Conservation (phyloP, 2,329 filamentous ascomycete genomes). For the Nothomitra cinnamomea region DNA sequence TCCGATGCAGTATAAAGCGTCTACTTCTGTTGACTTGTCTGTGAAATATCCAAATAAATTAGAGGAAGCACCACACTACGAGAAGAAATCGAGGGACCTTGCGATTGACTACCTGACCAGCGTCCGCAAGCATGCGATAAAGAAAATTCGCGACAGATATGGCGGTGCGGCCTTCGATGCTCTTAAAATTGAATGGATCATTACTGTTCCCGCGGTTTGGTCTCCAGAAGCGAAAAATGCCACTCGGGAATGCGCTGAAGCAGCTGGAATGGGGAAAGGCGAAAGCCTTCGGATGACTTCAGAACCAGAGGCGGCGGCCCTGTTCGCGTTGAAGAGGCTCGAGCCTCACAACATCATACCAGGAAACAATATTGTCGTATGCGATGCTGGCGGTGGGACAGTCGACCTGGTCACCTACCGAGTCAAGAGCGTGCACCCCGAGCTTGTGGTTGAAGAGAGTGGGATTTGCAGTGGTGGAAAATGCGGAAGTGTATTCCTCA, state of each 20-base stretch:
- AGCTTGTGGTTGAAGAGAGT: conserved; percentile 31
- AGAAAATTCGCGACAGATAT: conserved; percentile 26
- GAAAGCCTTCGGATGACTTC: conserved; percentile 29
- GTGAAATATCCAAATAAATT: neutral
- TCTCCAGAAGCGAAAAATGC: conserved; percentile 33
- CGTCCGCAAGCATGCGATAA: conserved; percentile 31
- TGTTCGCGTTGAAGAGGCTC: conserved; percentile 30
- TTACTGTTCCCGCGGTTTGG: conserved; percentile 44
- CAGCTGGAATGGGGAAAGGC: neutral
- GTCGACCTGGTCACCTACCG: conserved; percentile 38
- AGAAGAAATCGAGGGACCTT: conserved; percentile 23
- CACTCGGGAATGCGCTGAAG: neutral
- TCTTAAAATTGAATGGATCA: conserved; percentile 34
- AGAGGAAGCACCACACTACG: conserved; percentile 9
- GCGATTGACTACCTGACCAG: conserved; percentile 33
- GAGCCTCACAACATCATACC: conserved; percentile 25
- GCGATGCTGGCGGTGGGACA: conserved; percentile 37
- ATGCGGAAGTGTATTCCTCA: conserved; percentile 33
- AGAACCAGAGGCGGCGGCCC: conserved; percentile 36
- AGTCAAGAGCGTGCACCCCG: conserved; percentile 26
- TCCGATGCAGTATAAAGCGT: conserved; percentile 6
- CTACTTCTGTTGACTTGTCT: neutral
- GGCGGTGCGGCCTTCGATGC: conserved; percentile 25
- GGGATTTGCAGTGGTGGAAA: conserved; percentile 31
- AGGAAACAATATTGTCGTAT: conserved; percentile 33